These are phyloP conservation scores for Adiantum capillusveneris DNA, from an alignment of 75 land plant genomes.

Conservation along the genomic window DNA sequence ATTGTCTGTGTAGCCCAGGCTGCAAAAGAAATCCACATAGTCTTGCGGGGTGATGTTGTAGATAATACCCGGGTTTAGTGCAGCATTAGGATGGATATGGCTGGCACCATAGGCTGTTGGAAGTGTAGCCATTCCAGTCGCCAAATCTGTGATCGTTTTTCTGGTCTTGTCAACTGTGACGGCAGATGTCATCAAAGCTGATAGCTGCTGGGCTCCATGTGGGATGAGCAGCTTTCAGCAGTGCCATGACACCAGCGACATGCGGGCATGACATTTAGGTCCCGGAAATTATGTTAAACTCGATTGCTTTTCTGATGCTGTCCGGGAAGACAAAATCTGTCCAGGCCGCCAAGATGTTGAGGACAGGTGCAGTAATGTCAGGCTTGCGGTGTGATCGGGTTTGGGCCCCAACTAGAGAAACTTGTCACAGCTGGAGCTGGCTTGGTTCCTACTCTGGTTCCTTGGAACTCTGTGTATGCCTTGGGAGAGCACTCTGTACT, in stretches of 20 bases:
- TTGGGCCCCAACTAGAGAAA: conserved; percentile 40
- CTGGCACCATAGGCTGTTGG: too few relatives aligned
- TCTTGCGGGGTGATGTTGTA: too few relatives aligned
- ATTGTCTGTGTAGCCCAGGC: too few relatives aligned
- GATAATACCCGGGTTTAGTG: too few relatives aligned
- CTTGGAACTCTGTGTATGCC: conserved; percentile 14
- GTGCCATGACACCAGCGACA: conserved; percentile 23
- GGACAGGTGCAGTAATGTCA: background rate
- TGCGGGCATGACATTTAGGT: conserved; percentile 33
- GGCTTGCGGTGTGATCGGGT: conserved; percentile 7
- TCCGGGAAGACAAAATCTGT: background rate
- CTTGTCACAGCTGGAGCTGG: conserved; percentile 37
- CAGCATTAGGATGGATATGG: too few relatives aligned
- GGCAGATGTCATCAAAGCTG: conserved; percentile 30
- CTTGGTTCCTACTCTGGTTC: conserved; percentile 14
- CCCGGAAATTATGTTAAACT: conserved; percentile 28
- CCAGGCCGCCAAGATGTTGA: conserved; percentile 4
- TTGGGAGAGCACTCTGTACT: background rate
- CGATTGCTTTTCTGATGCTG: background rate
- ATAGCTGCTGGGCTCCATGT: conserved; percentile 26
- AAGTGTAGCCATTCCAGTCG: too few relatives aligned
- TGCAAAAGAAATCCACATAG: too few relatives aligned
- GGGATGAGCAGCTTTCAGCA: conserved; percentile 14
- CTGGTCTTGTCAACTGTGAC: conserved; percentile 8
- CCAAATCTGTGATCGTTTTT: too few relatives aligned